Percentiles rank a stretch among this genome's conserved stretches.
phyloP scores from a whole-genome alignment of 352 stramenopile genomes.

The Phytophthora hibernalis region DNA sequence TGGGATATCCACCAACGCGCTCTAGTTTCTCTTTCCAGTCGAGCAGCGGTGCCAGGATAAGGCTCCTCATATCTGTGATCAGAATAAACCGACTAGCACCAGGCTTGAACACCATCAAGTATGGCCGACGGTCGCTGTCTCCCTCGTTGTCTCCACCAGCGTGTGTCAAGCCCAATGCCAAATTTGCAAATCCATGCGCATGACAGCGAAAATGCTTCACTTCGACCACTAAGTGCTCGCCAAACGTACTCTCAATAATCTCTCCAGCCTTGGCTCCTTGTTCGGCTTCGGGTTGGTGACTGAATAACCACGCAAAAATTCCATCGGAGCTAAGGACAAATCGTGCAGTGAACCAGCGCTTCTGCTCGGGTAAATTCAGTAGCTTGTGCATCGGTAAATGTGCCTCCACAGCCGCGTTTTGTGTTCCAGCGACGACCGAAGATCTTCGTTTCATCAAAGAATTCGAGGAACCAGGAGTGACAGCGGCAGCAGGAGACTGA shows the following conservation, averaged over 20 bases:
- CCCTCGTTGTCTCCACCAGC: conserved; percentile 13
- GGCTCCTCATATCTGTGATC: conserved; percentile 52
- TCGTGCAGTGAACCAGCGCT: conserved; percentile 53
- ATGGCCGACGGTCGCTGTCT: conserved; percentile 45
- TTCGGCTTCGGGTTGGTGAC: background rate
- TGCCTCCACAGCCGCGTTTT: conserved; percentile 2
- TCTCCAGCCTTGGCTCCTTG: background rate
- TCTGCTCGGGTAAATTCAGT: conserved; percentile 61
- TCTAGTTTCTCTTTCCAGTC: conserved; percentile 72
- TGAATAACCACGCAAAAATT: conserved; percentile 44
- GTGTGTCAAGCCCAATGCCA: conserved; percentile 20
- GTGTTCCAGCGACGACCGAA: background rate
- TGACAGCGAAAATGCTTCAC: conserved; percentile 60
- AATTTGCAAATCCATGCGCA: conserved; percentile 40
- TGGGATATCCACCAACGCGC: conserved; percentile 23
- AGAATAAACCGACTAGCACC: conserved; percentile 63
- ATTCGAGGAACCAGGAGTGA: conserved; percentile 3
- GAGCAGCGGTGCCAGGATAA: conserved; percentile 46
- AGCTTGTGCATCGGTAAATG: conserved; percentile 53
- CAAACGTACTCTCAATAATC: conserved; percentile 16
- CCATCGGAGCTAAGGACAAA: conserved; percentile 62
- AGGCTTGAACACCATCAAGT: conserved; percentile 64
- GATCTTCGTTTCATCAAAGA: conserved; percentile 16
- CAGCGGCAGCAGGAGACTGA: conserved; percentile 35
- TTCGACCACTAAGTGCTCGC: conserved; percentile 51